Base-by-base conservation (phyloP, 768 basidiomycete species). In the Hygrocybe coccinea region DNA sequence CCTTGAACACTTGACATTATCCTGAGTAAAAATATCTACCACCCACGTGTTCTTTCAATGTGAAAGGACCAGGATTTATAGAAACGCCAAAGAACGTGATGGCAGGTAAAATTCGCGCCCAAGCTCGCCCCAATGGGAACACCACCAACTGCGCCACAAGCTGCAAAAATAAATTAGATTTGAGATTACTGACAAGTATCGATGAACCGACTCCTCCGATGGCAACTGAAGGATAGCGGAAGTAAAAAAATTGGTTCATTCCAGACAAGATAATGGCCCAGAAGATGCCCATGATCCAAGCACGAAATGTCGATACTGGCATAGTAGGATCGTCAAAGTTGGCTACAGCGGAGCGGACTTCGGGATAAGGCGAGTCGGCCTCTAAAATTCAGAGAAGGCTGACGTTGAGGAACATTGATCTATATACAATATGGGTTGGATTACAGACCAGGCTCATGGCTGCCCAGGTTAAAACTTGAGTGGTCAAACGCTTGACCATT, bases 201-300 rank as follows among this genome's bases (percentile, higher is more conserved):
- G 38, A 19, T 33, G 36, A n/a, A 62, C 72, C 60, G 63, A 79
- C 77, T 50, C 75, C 74, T 2, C 74, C 75, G 58, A 91, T 76
- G 3, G 73, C 76, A 35, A 91, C 84, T 6, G 80, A 77, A 3
- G 89, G 88, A 63, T 81, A 86, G 14, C 86, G 84, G 71, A 89
- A 87, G 76, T 80, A 85, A 71, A 88, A 85, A 71, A 88, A 86
- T 58, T 87, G 87, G 63, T 90, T 87, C 50, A 85, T n/a, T n/a
- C n/a, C n/a, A n/a, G n/a, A n/a, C n/a, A n/a, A n/a, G n/a, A n/a
- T n/a, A n/a, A n/a, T n/a, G n/a, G n/a, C n/a, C n/a, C n/a, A n/a
- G n/a, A n/a, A n/a, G n/a, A n/a, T n/a, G n/a, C n/a, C n/a, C n/a
- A n/a, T n/a, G n/a, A n/a, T n/a, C n/a, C n/a, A n/a, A n/a, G n/a